Conservation (phyloP, 352 stramenopile genomes). For the Globisporangium nunn region DNA sequence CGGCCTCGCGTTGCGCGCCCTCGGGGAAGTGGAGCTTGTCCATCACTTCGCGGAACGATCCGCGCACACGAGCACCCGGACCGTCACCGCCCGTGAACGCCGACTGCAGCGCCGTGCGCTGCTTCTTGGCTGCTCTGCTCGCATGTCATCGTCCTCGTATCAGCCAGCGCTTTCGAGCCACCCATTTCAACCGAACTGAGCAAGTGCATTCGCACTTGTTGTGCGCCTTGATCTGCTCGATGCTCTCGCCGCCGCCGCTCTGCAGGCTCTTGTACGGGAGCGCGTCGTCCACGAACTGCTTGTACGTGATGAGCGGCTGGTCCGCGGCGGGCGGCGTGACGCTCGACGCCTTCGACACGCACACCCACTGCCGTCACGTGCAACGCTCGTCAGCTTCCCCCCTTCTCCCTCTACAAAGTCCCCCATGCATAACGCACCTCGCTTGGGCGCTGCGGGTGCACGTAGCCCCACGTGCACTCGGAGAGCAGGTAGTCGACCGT, state of each 20-base stretch:
- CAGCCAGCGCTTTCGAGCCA: too few relatives aligned
- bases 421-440: slow-evolving; percentile 13
- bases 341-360: slow-evolving; percentile 46
- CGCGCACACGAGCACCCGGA: slow-evolving; percentile 31
- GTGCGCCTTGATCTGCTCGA: slow-evolving; percentile 59
- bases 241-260: slow-evolving; percentile 9
- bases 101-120: slow-evolving; percentile 68
- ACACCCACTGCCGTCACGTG: slow-evolving; percentile 31
- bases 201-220: slow-evolving; percentile 37
- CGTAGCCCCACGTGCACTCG: slow-evolving; percentile 73
- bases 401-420: too few relatives aligned
- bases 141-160: too few relatives aligned
- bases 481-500: slow-evolving; percentile 83
- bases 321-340: slow-evolving; percentile 19
- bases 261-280: slow-evolving; percentile 61
- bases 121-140: slow-evolving; percentile 54
- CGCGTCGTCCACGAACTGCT: slow-evolving; percentile 72
- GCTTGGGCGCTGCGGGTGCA: slow-evolving; percentile 18
- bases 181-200: too few relatives aligned
- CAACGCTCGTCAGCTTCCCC: too few relatives aligned
- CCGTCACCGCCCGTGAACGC: slow-evolving; percentile 52
- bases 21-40: slow-evolving; percentile 61
- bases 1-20: slow-evolving; percentile 34
- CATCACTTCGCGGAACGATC: slow-evolving; percentile 69
- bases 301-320: slow-evolving; percentile 57